phyloP scores from a whole-genome alignment of 2,329 filamentous ascomycete genomes.

The Alternaria atra region DNA sequence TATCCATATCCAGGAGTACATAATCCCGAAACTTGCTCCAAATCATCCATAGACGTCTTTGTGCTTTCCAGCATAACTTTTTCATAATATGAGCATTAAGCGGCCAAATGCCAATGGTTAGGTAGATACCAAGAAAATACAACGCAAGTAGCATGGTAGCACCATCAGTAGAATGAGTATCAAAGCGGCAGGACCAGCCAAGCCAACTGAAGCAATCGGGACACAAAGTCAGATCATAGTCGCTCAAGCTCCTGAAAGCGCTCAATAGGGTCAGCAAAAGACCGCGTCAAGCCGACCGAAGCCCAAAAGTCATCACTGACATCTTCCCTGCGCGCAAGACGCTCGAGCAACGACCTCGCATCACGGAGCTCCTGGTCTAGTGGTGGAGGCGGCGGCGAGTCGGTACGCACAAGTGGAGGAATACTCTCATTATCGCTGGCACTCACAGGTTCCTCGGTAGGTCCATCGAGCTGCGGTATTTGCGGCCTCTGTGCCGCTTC shows the following conservation, averaged over 20 bases:
- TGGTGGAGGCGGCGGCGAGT: constrained; percentile 22
- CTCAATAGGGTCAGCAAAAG: constrained; percentile 47
- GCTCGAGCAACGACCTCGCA: constrained; percentile 76
- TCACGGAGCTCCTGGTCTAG: constrained; percentile 62
- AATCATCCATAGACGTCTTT: not conserved
- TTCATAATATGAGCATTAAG: constrained; percentile 6
- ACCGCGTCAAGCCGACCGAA: constrained; percentile 53
- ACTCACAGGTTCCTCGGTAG: constrained; percentile 27
- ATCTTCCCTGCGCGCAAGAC: constrained; percentile 74
- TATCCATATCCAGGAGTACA: not conserved
- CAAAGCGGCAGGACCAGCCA: constrained; percentile 12
- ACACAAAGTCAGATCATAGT: constrained; percentile 22
- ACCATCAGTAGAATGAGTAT: not conserved
- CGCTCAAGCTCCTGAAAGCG: constrained; percentile 45
- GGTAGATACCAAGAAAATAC: not conserved
- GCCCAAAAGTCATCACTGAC: constrained; percentile 85
- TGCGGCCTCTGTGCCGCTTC: constrained; percentile 12
- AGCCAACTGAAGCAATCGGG: not conserved
- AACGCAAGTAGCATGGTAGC: not conserved
- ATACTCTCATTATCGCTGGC: constrained; percentile 30
- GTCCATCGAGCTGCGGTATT: constrained; percentile 29
- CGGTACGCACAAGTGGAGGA: constrained; percentile 13
- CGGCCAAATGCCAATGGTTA: not conserved
- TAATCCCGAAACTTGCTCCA: constrained; percentile 1
- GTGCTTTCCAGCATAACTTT: not conserved